Evolutionary conservation across 176 grass and related monocot genomes (phyloP).

Genomic region (Dendrocalamus sinicus): DNA sequence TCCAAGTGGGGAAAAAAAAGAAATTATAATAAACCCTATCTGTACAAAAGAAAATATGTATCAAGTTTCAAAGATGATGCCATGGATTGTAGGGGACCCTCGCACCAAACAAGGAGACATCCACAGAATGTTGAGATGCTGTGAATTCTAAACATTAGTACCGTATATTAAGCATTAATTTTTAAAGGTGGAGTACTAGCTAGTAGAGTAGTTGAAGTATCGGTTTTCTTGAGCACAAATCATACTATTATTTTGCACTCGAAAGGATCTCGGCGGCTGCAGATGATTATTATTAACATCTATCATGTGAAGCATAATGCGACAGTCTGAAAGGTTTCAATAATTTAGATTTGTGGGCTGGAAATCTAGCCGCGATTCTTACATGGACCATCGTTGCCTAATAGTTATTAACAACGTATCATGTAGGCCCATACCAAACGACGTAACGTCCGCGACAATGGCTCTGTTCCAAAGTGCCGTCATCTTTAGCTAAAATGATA

Average conservation of each 20-base stretch:
- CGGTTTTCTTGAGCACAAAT: background rate
- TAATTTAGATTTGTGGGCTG: background rate
- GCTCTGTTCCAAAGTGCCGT: too few species aligned
- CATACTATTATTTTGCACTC: background rate
- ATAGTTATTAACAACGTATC: background rate
- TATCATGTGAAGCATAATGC: constrained; percentile 20
- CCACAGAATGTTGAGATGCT: background rate
- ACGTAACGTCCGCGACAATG: constrained; percentile 17
- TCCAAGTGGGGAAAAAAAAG: too few species aligned
- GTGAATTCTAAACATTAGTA: background rate
- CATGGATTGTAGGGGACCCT: background rate
- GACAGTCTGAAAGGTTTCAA: background rate
- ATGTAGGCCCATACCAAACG: background rate
- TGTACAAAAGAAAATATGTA: background rate
- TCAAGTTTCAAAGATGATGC: background rate
- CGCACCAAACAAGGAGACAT: background rate
- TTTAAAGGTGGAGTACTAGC: background rate
- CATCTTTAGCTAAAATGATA: too few species aligned
- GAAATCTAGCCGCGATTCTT: background rate
- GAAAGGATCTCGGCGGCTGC: background rate
- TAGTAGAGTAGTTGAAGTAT: background rate
- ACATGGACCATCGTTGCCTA: background rate
- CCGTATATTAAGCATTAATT: too few species aligned
- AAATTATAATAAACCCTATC: background rate
- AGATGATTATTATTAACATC: background rate